Base-by-base conservation (phyloP, 805 yeast species). In the Pachysolen tannophilus region DNA sequence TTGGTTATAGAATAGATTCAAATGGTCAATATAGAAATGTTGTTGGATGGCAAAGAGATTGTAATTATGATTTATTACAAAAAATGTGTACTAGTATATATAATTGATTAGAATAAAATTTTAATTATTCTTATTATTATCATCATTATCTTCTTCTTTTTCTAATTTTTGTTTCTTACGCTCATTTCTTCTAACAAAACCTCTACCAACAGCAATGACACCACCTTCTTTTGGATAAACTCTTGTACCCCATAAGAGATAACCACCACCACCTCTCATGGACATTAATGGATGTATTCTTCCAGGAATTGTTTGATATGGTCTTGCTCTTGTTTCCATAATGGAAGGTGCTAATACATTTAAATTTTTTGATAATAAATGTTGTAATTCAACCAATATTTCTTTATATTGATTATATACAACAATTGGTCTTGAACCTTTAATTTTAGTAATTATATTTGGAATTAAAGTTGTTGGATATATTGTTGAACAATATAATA, bases 231-330 rank as follows among this genome's bases (percentile, higher is more conserved):
- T 58, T 2, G 96, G 95, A 35, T 76, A 61, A 1, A 92, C 97
- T 32, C 83, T 67, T 11, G 83, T 72, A 3, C 90, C 94, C 63
- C 77, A 71, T 44, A 87, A 61, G 3, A 92, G 54, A 54, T 76
- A 90, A 0, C 99, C 99, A 23, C 97, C 97, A 39, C 82, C 88
- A 6, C 95, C 87, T 48, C 85, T 71, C 69, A 81, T 78, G 0
- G 97, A 84, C 99, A 92, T 92, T 41, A 79, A 52, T 1, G 99
- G 99, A 56, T 92, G 99, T 49, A 90, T 65, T 52, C 94, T 78
- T 6, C 97, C 98, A 14, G 94, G 85, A 20, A 90, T 75, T 3
- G 97, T 86, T 62, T 92, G 99, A 54, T 82, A 88, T 33, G 78
- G 79, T 43, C 97, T 72, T 9, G 82, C 92, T 42, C 84, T 68